A percentile compares a stretch with the other conserved stretches of the same genome.
Conservation (phyloP, 75 land plant genomes). For the Picea glauca region DNA sequence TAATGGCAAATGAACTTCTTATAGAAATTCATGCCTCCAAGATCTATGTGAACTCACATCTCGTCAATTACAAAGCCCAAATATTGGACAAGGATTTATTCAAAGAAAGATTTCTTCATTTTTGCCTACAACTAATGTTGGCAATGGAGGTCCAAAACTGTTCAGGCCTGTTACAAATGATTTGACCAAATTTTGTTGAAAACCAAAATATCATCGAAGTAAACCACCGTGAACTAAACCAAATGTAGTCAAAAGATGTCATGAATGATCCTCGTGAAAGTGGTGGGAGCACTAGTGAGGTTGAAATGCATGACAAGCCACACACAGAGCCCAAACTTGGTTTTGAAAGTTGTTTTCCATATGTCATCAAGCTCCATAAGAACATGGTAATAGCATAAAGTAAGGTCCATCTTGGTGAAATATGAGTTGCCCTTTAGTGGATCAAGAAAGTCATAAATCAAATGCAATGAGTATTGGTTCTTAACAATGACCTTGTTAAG, state of each 20-base stretch:
- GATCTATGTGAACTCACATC: not conserved
- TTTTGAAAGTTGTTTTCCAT: constrained; percentile 7
- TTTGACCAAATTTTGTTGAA: not conserved
- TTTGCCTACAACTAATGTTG: not conserved
- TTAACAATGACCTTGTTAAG: constrained; percentile 11
- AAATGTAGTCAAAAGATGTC: not conserved
- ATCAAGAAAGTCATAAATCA: not conserved
- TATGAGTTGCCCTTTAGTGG: not conserved
- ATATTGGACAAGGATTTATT: not conserved
- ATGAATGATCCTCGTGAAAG: not conserved
- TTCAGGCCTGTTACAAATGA: not conserved
- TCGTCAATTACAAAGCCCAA: not conserved
- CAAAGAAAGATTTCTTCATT: not conserved
- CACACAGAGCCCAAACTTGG: not conserved
- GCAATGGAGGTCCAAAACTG: not conserved
- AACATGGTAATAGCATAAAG: not conserved
- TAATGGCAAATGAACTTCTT: not conserved
- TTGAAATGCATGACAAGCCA: not conserved
- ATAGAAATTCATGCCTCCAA: not conserved
- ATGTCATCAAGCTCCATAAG: not conserved
- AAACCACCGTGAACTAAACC: not conserved
- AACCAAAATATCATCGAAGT: not conserved
- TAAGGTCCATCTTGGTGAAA: constrained; percentile 1
- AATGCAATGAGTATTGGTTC: not conserved
- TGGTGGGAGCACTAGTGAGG: not conserved